Evolutionary conservation across 208 protist genomes (phyloP).

Genomic region (Wallacemonas sp.): DNA sequence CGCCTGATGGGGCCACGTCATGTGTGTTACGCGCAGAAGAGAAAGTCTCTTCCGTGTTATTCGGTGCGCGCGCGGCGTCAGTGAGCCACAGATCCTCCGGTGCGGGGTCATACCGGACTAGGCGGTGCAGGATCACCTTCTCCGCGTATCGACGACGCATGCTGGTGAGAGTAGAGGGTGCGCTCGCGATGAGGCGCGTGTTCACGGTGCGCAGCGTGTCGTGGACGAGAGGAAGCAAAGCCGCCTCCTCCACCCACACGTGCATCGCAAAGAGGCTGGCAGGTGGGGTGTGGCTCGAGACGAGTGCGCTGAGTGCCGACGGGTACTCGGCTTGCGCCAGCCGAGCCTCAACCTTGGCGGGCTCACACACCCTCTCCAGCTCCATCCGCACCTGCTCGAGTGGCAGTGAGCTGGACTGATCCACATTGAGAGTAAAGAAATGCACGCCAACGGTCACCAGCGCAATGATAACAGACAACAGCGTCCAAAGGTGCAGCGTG

Average conservation of each 20-base stretch:
- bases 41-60: background rate
- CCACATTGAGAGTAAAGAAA: constrained; percentile 39
- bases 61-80: background rate
- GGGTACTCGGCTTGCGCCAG: too few species aligned
- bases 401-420: constrained; percentile 39
- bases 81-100: constrained; percentile 8
- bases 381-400: constrained; percentile 34
- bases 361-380: constrained; percentile 12
- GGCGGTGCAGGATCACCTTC: constrained; percentile 27
- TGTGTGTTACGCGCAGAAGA: too few species aligned
- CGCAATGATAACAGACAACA: constrained; percentile 18
- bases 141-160: background rate
- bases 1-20: too few species aligned
- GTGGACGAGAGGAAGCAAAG: constrained; percentile 47
- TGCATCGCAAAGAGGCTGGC: constrained; percentile 48
- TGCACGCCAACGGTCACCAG: constrained; percentile 43
- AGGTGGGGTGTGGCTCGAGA: constrained; percentile 3
- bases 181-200: constrained; percentile 22
- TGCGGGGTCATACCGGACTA: constrained; percentile 37
- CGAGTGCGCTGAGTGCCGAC: background rate
- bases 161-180: background rate
- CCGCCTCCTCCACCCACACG: constrained; percentile 65
- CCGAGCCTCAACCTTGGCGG: background rate
- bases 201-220: constrained; percentile 47
- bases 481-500: constrained; percentile 4